phyloP scores from a whole-genome alignment of 331 rosid genomes.

The Malus hybrid region DNA sequence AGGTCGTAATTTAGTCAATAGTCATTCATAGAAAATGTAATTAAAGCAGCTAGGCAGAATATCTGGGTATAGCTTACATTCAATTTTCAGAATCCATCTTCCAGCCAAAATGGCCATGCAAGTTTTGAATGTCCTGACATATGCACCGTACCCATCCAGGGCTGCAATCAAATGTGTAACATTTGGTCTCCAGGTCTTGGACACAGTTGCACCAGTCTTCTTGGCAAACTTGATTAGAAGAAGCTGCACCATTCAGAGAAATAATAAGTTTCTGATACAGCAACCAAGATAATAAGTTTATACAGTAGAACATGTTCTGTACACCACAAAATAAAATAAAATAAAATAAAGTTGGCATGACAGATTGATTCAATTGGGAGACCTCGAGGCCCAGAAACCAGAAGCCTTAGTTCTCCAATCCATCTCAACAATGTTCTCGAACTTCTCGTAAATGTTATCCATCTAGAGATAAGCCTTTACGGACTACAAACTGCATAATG shows the following conservation, averaged over 20 bases:
- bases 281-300: not conserved
- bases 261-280: not conserved
- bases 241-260: constrained; percentile 31
- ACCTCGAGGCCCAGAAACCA: not conserved
- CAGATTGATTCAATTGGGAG: not conserved
- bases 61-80: constrained; percentile 42
- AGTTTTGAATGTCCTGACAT: constrained; percentile 75
- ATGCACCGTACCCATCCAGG: constrained; percentile 67
- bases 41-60: not conserved
- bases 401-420: not conserved
- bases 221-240: constrained; percentile 50
- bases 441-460: not conserved
- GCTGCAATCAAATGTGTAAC: constrained; percentile 87
- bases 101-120: constrained; percentile 80
- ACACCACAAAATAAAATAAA: not conserved
- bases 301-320: not conserved
- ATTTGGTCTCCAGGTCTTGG: constrained; percentile 65
- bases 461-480: not conserved
- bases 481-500: not conserved
- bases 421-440: not conserved
- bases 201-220: constrained; percentile 49
- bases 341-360: not conserved
- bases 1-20: not conserved
- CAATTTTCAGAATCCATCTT: constrained; percentile 74
- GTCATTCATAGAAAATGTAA: not conserved